Conservation (phyloP, 495 filamentous ascomycete genomes). For the Penicillium bovifimosum region DNA sequence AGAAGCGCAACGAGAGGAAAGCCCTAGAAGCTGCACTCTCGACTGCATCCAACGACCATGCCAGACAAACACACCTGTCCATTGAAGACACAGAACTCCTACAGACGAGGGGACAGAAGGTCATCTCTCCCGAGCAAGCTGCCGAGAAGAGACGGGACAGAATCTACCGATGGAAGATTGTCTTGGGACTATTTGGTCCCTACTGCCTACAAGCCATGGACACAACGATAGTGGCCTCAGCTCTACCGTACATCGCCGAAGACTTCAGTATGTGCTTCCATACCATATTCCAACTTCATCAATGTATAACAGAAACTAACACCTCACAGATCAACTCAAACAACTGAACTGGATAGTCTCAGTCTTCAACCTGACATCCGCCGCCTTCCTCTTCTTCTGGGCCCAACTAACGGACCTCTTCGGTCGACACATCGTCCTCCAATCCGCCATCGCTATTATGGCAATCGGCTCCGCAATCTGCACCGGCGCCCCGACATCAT, state of each 20-base stretch:
- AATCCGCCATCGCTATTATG: conserved; percentile 43
- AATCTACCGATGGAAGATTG: conserved; percentile 49
- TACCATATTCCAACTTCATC: not conserved
- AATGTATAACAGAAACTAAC: not conserved
- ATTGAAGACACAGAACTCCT: not conserved
- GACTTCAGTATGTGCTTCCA: conserved; percentile 45
- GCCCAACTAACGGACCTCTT: conserved; percentile 56
- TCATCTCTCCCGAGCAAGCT: conserved; percentile 4
- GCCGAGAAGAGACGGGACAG: conserved; percentile 9
- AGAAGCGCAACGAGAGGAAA: conserved; percentile 11
- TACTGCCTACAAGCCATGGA: conserved; percentile 50
- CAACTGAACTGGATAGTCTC: conserved; percentile 62
- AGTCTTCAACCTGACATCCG: conserved; percentile 55
- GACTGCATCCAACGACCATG: not conserved
- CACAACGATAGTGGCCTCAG: conserved; percentile 55
- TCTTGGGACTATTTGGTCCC: conserved; percentile 47
- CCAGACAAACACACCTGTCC: not conserved
- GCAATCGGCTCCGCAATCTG: conserved; percentile 47
- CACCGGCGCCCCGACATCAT: conserved; percentile 43
- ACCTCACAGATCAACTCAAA: conserved; percentile 40
- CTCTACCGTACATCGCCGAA: conserved; percentile 52
- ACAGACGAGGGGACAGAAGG: conserved; percentile 1
- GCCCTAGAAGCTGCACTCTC: not conserved
- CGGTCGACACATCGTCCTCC: conserved; percentile 46
- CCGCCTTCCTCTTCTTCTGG: conserved; percentile 57